A percentile compares a stretch with the other conserved stretches of the same genome.
Evolutionary conservation across 208 protist species (phyloP).

Genomic region (Leishmania turanica): DNA sequence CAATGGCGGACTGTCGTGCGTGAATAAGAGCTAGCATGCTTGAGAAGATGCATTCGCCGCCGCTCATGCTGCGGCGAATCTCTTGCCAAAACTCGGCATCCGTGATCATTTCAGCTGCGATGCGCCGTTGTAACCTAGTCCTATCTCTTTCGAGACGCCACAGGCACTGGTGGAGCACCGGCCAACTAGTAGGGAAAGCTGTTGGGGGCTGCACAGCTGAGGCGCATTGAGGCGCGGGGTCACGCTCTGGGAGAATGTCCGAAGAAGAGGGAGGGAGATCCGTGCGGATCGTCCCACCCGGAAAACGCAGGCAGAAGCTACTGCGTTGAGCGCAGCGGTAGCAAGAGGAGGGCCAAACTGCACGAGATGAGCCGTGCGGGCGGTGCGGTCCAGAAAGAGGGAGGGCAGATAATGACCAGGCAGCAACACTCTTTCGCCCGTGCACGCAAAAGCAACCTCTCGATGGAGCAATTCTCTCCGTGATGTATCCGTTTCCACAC

Average conservation of each 20-base stretch:
- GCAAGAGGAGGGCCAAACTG: background rate
- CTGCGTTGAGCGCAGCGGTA: background rate
- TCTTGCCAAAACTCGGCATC: slow-evolving; percentile 91
- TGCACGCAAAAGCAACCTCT: background rate
- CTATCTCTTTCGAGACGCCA: background rate
- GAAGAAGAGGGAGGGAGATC: background rate
- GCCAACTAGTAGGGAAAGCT: background rate
- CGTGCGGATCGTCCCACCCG: background rate
- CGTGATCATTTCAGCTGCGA: slow-evolving; percentile 54
- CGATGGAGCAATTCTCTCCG: background rate
- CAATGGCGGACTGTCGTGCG: slow-evolving; percentile 55
- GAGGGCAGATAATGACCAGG: background rate
- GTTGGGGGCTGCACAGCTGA: background rate
- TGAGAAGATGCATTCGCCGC: slow-evolving; percentile 72
- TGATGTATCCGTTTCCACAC: background rate
- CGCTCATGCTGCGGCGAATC: slow-evolving; percentile 50
- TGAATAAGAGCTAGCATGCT: slow-evolving; percentile 72
- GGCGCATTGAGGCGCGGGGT: background rate
- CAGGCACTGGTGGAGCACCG: background rate
- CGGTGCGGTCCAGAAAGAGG: background rate
- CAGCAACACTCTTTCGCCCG: background rate
- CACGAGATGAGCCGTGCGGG: background rate
- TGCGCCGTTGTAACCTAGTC: background rate
- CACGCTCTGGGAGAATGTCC: background rate
- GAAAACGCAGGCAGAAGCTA: background rate